Evolutionary conservation across 2,329 filamentous ascomycete species (phyloP).

Genomic region (Aspergillus felis): DNA sequence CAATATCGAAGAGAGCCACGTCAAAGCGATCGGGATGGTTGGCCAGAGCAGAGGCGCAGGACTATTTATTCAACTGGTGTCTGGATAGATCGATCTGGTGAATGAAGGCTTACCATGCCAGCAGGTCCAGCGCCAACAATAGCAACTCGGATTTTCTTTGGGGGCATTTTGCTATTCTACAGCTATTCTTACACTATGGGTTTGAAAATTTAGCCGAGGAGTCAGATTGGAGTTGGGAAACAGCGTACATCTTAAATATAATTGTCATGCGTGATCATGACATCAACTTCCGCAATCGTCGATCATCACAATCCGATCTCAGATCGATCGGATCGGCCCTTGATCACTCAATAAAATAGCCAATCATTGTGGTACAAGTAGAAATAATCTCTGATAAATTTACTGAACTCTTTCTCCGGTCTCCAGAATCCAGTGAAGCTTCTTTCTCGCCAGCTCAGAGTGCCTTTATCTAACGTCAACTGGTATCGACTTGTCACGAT

Average conservation of each 20-base stretch:
- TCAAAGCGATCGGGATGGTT: slow-evolving; percentile 63
- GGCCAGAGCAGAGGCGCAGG: slow-evolving; percentile 63
- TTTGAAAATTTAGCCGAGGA: background rate
- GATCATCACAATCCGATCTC: background rate
- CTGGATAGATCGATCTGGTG: background rate
- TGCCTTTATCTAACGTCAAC: too few relatives aligned
- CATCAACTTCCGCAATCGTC: background rate
- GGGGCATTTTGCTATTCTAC: background rate
- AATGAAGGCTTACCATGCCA: slow-evolving; percentile 49
- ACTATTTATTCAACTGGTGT: slow-evolving; percentile 34
- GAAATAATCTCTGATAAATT: background rate
- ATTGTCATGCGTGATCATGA: background rate
- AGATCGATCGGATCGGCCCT: background rate
- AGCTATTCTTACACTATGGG: background rate
- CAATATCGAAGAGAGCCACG: slow-evolving; percentile 59
- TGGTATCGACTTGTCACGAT: too few relatives aligned
- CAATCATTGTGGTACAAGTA: background rate
- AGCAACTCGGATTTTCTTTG: slow-evolving; percentile 48
- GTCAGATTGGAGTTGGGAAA: background rate
- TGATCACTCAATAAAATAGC: background rate
- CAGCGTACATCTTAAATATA: background rate
- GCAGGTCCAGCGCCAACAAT: slow-evolving; percentile 62
- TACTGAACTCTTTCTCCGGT: background rate
- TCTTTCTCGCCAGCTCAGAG: background rate
- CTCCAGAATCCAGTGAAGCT: too few relatives aligned